Base-by-base conservation (phyloP, 2,329 filamentous ascomycete species). In the Phoma herbarum region DNA sequence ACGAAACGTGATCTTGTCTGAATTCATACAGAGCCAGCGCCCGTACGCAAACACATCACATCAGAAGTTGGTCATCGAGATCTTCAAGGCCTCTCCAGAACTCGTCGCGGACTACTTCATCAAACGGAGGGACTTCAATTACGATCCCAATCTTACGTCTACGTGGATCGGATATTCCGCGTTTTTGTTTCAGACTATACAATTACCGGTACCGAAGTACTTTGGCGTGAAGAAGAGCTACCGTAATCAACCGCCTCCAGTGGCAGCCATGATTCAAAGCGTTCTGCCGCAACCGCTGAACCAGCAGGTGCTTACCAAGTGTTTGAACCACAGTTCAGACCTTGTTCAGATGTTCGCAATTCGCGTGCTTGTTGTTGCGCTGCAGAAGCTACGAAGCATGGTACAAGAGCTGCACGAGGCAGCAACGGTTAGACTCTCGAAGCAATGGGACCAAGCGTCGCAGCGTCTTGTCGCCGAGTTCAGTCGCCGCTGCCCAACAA, bases 81-180 rank as follows among this genome's bases (percentile, higher is more conserved):
- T 96, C 31, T 96, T 99, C 72, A 84, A 83, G 61, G 86, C 86
- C 8, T 91, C 90, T 0, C 94, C 96, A 0, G 95, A 98, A 77
- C 83, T 98, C 3, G 86, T 96, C 1, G 90, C 92, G 42, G 88
- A 93, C 69, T 99, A 96, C 75, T 98, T 97, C 72, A 83, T 88
- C 42, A 88, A 86, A 72, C 93, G 92, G 71, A 86, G 89, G 23
- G 73, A 72, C 52, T 95, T 98, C 69, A 87, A 89, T 0, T 92
- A 96, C 62, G 93, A 98, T 41, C 93, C 95, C 0, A 98, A 97
- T 72, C 83, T 96, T 5, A 95, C 93, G 3, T 89, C 93, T 43
- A 95, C 93, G 0, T 99, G 95, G 95, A 91, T 98, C 66, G 93
- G 94, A 41, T 97, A 96, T 73, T 92, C 93, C 0, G 88, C 93